Evolutionary conservation across 2,329 filamentous ascomycete species (phyloP).

Genomic region (Coniosporium tulheliwenetii): DNA sequence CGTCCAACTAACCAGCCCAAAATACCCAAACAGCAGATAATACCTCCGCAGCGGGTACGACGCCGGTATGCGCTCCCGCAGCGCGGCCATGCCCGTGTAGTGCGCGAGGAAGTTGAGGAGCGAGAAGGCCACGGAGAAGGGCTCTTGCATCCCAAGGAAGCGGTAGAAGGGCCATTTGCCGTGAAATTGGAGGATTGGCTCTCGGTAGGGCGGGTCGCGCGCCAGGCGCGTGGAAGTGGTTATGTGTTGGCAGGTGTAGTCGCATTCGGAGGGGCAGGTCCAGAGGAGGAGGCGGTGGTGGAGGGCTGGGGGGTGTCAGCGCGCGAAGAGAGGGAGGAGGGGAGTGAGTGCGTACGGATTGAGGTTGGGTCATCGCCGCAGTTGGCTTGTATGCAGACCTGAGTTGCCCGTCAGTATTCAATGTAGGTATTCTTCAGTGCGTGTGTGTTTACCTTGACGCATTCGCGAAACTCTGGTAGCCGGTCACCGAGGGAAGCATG

Average conservation of each 20-base stretch:
- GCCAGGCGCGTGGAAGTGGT: constrained; percentile 58
- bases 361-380: constrained; percentile 51
- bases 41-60: constrained; percentile 64
- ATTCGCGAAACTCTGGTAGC: constrained; percentile 74
- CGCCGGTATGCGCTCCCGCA: constrained; percentile 54
- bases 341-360: constrained; percentile 46
- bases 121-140: constrained; percentile 84
- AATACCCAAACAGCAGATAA: constrained; percentile 65
- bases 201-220: constrained; percentile 44
- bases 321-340: constrained; percentile 5
- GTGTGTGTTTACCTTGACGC: constrained; percentile 51
- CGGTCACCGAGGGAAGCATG: constrained; percentile 69
- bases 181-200: constrained; percentile 77
- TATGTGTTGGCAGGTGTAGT: constrained; percentile 95
- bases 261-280: constrained; percentile 87
- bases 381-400: constrained; percentile 73
- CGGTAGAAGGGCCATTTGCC: constrained; percentile 97
- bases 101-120: constrained; percentile 84
- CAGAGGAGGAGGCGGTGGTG: constrained; percentile 78
- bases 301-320: constrained; percentile 41
- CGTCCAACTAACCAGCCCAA: constrained; percentile 71
- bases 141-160: constrained; percentile 85
- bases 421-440: constrained; percentile 4
- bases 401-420: constrained; percentile 2
- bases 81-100: constrained; percentile 53